Conservation (phyloP, 2,329 filamentous ascomycete species). For the Ophiosphaerella narmari region DNA sequence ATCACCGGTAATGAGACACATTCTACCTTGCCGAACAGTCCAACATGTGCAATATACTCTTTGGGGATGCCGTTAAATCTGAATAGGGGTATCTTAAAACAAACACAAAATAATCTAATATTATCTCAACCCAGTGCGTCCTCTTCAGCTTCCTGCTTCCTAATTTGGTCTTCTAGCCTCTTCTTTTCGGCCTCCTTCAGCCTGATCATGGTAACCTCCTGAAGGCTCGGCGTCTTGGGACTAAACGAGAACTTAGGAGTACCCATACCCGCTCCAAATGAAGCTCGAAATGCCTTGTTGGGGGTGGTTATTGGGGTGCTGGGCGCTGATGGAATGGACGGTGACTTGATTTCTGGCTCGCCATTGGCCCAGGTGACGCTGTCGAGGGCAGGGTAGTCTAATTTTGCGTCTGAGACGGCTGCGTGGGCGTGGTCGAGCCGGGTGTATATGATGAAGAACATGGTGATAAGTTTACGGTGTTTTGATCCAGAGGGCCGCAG, state of each 20-base stretch:
- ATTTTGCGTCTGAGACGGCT: slow-evolving; percentile 58
- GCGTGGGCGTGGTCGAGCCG: slow-evolving; percentile 63
- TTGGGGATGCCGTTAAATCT: background rate
- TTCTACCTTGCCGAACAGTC: too few species aligned
- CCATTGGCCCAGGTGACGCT: slow-evolving; percentile 60
- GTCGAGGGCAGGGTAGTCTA: slow-evolving; percentile 56
- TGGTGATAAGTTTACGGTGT: slow-evolving; percentile 58
- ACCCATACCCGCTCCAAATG: slow-evolving; percentile 28
- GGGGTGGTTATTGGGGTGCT: slow-evolving; percentile 34
- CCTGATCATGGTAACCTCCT: slow-evolving; percentile 53
- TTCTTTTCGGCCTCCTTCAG: slow-evolving; percentile 52
- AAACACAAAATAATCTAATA: background rate
- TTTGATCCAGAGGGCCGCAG: slow-evolving; percentile 53
- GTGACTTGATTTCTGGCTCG: slow-evolving; percentile 54
- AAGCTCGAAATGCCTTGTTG: slow-evolving; percentile 33
- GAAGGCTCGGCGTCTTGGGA: slow-evolving; percentile 40
- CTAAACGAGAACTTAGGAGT: slow-evolving; percentile 51
- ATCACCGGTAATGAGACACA: too few species aligned
- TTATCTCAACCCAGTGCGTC: slow-evolving; percentile 11
- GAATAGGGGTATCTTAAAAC: background rate
- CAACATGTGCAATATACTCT: too few species aligned
- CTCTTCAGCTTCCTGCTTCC: slow-evolving; percentile 44
- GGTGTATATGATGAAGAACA: slow-evolving; percentile 60
- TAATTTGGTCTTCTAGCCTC: slow-evolving; percentile 51
- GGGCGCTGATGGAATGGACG: slow-evolving; percentile 24